Conservation (phyloP, 441 rosid genomes). For the Euphorbia celastroides region DNA sequence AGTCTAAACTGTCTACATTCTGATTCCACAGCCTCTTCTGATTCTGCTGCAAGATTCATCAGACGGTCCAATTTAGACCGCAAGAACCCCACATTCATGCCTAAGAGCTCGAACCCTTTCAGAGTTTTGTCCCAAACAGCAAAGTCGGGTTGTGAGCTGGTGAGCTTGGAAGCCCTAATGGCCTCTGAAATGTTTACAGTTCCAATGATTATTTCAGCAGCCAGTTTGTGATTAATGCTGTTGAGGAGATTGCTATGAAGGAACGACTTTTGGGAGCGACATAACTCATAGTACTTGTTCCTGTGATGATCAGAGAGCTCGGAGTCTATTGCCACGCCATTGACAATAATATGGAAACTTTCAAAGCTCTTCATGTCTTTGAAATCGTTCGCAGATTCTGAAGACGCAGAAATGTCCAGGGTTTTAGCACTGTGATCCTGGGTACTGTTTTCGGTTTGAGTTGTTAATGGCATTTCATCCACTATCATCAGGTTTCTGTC, state of each 20-base stretch:
- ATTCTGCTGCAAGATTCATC: constrained; percentile 30
- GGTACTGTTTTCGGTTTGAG: constrained; percentile 18
- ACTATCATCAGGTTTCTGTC: constrained; percentile 23
- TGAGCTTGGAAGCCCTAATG: constrained; percentile 33
- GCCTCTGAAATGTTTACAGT: constrained; percentile 44
- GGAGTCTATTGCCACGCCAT: constrained; percentile 28
- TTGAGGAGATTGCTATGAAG: constrained; percentile 42
- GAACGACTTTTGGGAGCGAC: constrained; percentile 37
- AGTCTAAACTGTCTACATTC: constrained; percentile 25
- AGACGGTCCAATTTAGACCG: constrained; percentile 33
- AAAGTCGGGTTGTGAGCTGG: constrained; percentile 33
- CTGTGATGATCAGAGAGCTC: constrained; percentile 37
- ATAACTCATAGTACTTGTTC: constrained; percentile 37
- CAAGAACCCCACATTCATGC: constrained; percentile 48
- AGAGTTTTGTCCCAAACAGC: constrained; percentile 47
- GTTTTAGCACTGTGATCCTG: constrained; percentile 19
- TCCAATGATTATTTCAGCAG: constrained; percentile 45
- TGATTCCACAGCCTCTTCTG: constrained; percentile 30
- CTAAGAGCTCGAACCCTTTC: constrained; percentile 51
- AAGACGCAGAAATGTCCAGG: constrained; percentile 15
- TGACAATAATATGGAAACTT: constrained; percentile 30
- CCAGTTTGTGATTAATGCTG: constrained; percentile 42
- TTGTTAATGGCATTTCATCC: constrained; percentile 17
- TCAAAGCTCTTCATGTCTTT: constrained; percentile 25
- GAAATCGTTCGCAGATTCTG: constrained; percentile 23